A percentile compares a stretch with the other conserved stretches of the same genome.
phyloP scores from a whole-genome alignment of 2,329 filamentous ascomycete genomes.

The Bipolaris sorokiniana region DNA sequence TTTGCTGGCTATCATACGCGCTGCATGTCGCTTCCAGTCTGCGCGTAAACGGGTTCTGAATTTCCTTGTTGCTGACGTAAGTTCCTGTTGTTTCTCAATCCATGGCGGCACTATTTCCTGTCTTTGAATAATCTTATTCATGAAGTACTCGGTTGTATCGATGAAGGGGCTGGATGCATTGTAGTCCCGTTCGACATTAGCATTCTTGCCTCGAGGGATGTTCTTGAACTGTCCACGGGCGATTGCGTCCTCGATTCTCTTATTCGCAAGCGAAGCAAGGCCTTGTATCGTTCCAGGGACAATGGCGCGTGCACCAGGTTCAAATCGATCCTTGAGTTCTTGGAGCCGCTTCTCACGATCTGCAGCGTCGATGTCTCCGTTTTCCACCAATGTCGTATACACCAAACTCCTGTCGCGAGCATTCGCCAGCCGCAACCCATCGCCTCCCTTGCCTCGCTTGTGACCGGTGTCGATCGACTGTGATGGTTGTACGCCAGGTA shows the following conservation, averaged over 20 bases:
- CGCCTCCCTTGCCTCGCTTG: constrained; percentile 48
- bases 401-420: constrained; percentile 64
- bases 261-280: constrained; percentile 82
- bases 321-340: constrained; percentile 82
- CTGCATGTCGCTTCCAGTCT: constrained; percentile 86
- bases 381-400: constrained; percentile 59
- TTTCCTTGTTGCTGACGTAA: constrained; percentile 69
- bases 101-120: constrained; percentile 96
- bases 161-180: constrained; percentile 87
- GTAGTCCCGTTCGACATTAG: constrained; percentile 79
- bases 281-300: constrained; percentile 81
- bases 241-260: constrained; percentile 93
- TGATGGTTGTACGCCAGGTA: constrained; percentile 34
- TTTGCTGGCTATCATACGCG: constrained; percentile 75
- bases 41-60: constrained; percentile 78
- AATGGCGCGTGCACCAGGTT: constrained; percentile 72
- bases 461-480: constrained; percentile 43
- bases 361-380: constrained; percentile 66
- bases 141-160: constrained; percentile 95
- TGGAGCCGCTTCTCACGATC: constrained; percentile 74
- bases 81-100: constrained; percentile 98
- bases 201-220: constrained; percentile 71
- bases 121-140: constrained; percentile 98
- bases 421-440: constrained; percentile 57
- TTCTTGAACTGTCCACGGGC: constrained; percentile 87